Evolutionary conservation across 768 basidiomycete species (phyloP).

Genomic region (Lactarius evosmus): DNA sequence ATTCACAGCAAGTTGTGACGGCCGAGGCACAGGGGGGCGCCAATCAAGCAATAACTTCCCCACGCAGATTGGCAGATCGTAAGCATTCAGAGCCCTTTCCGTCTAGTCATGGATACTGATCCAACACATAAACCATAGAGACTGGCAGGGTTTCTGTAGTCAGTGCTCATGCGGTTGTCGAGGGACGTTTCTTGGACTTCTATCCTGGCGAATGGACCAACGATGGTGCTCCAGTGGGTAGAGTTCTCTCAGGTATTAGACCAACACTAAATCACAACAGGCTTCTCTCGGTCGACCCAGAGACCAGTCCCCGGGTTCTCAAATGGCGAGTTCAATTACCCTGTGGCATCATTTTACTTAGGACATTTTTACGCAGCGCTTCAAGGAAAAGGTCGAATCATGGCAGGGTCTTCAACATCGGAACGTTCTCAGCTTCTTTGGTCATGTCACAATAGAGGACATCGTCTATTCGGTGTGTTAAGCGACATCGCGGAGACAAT

Average conservation of each 20-base stretch:
- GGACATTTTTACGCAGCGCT: constrained; percentile 34
- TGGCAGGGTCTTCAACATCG: constrained; percentile 44
- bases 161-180: constrained; percentile 34
- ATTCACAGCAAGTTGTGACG: not conserved
- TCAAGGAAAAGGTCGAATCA: constrained; percentile 42
- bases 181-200: constrained; percentile 42
- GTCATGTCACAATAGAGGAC: constrained; percentile 37
- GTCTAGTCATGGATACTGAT: not conserved
- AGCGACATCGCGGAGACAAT: not conserved
- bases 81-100: not conserved
- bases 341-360: not conserved
- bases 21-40: not conserved
- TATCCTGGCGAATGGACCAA: constrained; percentile 44
- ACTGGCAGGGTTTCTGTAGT: constrained; percentile 36
- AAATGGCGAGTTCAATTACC: constrained; percentile 8
- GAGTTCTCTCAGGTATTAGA: not conserved
- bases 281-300: constrained; percentile 15
- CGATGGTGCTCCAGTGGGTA: constrained; percentile 38
- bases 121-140: constrained; percentile 2
- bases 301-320: constrained; percentile 14
- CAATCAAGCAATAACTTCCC: not conserved
- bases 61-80: constrained; percentile 8
- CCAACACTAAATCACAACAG: constrained; percentile 8
- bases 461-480: constrained; percentile 20
- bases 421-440: constrained; percentile 40